These are phyloP conservation scores for Plasmodium inui DNA, from an alignment of 169 alveolate species.

Conservation along the genomic window DNA sequence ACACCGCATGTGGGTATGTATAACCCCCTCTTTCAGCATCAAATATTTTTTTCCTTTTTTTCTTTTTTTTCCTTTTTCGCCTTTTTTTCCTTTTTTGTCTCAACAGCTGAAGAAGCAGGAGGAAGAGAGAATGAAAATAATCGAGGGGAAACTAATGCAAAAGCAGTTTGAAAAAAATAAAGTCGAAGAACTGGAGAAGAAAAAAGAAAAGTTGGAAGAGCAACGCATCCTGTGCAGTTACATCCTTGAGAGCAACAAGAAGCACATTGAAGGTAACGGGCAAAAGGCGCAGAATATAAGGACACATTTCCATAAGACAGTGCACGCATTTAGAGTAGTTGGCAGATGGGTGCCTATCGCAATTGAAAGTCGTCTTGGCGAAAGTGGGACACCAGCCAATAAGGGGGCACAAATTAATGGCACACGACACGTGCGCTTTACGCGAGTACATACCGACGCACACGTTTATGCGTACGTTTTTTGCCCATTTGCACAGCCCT, in stretches of 20 bases:
- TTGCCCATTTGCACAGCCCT: not conserved
- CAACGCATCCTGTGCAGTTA: slow-evolving; percentile 38
- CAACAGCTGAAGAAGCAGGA: slow-evolving; percentile 59
- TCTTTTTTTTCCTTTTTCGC: too few relatives aligned
- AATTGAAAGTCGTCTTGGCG: not conserved
- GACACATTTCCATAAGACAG: not conserved
- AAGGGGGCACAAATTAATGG: not conserved
- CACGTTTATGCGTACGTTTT: not conserved
- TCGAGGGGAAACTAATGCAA: slow-evolving; percentile 64
- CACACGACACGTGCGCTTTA: not conserved
- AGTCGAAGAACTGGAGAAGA: slow-evolving; percentile 62
- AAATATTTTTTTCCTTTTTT: not conserved
- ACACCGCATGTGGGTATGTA: not conserved
- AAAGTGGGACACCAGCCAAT: not conserved
- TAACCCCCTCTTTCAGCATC: not conserved
- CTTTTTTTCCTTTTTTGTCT: not conserved
- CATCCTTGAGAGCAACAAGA: slow-evolving; percentile 35
- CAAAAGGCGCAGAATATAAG: not conserved
- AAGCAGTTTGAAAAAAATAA: slow-evolving; percentile 68
- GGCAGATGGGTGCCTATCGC: not conserved
- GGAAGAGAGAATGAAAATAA: slow-evolving; percentile 56
- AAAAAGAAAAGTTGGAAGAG: slow-evolving; percentile 40
- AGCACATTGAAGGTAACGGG: slow-evolving; percentile 52
- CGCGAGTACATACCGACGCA: not conserved
- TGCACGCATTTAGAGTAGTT: not conserved